A percentile compares a stretch with the other conserved stretches of the same genome.
Evolutionary conservation across 345 rosid species (phyloP).

Genomic region (Euphorbia peplus): DNA sequence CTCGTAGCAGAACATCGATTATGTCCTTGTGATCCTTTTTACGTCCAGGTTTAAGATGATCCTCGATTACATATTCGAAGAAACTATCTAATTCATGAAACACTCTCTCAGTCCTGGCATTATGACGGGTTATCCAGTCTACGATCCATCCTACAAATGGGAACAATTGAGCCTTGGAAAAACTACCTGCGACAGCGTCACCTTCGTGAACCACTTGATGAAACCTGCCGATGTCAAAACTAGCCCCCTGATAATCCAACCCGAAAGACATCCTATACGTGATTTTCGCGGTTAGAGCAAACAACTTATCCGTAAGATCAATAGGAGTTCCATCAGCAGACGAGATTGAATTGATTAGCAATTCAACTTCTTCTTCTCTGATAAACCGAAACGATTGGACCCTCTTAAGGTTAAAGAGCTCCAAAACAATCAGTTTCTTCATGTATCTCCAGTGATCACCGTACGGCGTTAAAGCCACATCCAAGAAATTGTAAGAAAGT

Average conservation of each 20-base stretch:
- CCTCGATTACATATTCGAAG: conserved; percentile 33
- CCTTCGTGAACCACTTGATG: conserved; percentile 31
- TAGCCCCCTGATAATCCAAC: conserved; percentile 6
- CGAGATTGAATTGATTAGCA: conserved; percentile 7
- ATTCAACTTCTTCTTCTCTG: conserved; percentile 5
- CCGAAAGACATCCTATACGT: conserved; percentile 15
- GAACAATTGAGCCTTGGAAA: conserved; percentile 39
- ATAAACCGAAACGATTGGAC: conserved; percentile 18
- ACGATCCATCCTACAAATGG: conserved; percentile 37
- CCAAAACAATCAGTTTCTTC: conserved; percentile 11
- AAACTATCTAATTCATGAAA: conserved; percentile 40
- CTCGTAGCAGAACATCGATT: conserved; percentile 24
- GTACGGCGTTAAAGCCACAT: conserved; percentile 22
- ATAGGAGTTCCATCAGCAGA: not conserved
- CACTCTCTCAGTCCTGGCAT: conserved; percentile 30
- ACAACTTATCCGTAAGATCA: conserved; percentile 10
- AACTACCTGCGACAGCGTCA: conserved; percentile 22
- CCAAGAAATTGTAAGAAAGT: conserved; percentile 17
- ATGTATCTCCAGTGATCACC: conserved; percentile 18
- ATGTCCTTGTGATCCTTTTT: conserved; percentile 15
- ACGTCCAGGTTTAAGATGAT: conserved; percentile 38
- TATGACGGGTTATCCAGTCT: conserved; percentile 38
- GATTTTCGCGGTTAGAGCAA: conserved; percentile 9
- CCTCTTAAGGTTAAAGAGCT: conserved; percentile 23
- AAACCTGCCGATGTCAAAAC: conserved; percentile 28